Base-by-base conservation (phyloP, 2,329 filamentous ascomycete species). In the Neofusicoccum umdonicola region DNA sequence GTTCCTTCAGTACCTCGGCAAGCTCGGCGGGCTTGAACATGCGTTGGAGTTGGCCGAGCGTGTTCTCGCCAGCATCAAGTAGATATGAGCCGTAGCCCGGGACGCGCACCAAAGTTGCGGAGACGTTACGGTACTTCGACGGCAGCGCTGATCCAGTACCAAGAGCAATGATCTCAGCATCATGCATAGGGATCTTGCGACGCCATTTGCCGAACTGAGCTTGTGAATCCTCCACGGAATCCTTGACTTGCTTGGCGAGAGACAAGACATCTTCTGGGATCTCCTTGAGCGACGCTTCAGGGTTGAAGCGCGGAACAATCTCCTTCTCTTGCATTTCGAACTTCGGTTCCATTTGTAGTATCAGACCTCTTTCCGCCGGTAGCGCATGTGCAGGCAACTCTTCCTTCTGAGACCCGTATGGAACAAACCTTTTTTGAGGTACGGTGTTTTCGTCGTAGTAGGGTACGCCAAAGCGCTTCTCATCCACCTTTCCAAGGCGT, bases 121-220 rank as follows among this genome's bases (percentile, higher is more conserved):
- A 97, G 19, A 99, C 95, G 74, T 98, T 99, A 71, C 95, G 90
- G 76, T 97, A 95, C 75, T 96, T 96, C 39, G 92, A 96, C 1
- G 95, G 95, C 15, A 90, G 75, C 0, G 94, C 91, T 3, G 94
- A 98, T 8, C 95, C 95, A 2, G 95, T 99, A 5, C 95, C 95
- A 0, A 99, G 85, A 1, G 93, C 87, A 44, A 93, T 89, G 56
- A 99, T 87, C 76, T 97, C 93, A 0, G 89, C 87, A 70, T 97
- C 89, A 39, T 86, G 84, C 68, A 87, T 86, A 2, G 90, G 90
- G 2, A 96, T 85, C 66, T 88, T 85, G n/a, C 83, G 78, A 67
- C 88, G 86, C 88, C 81, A 76, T 71, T 79, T 61, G 17, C 83
- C 74, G 66, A 89, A 85, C 2, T 77, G 77, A 0, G 79, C 73